Evolutionary conservation across 2,329 filamentous ascomycete species (phyloP).

Genomic region (Onygena corvina): DNA sequence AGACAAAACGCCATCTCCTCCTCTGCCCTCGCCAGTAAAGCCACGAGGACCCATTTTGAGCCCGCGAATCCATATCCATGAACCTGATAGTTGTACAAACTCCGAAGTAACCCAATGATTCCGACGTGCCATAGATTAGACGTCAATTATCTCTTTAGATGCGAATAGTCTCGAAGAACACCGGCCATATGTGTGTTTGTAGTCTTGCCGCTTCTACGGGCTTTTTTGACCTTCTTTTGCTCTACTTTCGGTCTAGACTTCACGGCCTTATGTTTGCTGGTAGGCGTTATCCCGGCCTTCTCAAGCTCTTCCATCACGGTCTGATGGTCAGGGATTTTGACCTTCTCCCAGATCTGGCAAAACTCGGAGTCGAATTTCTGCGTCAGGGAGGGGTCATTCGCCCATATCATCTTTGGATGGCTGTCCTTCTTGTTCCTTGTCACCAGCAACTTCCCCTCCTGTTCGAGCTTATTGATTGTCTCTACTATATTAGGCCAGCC

Average conservation of each 20-base stretch:
- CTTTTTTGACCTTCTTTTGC: constrained; percentile 64
- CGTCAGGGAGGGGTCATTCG: constrained; percentile 67
- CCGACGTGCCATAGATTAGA: background rate
- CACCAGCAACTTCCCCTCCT: constrained; percentile 67
- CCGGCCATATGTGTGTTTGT: constrained; percentile 81
- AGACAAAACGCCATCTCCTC: too few species aligned
- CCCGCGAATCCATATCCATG: too few species aligned
- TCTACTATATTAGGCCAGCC: constrained; percentile 81
- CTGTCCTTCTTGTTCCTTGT: constrained; percentile 88
- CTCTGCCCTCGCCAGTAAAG: too few species aligned
- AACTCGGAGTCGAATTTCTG: constrained; percentile 73
- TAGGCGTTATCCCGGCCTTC: constrained; percentile 68
- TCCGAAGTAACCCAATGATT: background rate
- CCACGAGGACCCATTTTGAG: too few species aligned
- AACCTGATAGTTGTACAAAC: background rate
- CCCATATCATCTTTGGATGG: constrained; percentile 74
- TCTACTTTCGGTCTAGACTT: constrained; percentile 44
- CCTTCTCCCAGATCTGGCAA: constrained; percentile 67
- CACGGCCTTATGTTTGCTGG: constrained; percentile 62
- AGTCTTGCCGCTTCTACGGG: constrained; percentile 62
- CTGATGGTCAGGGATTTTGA: constrained; percentile 61
- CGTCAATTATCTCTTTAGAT: constrained; percentile 25
- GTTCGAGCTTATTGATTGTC: constrained; percentile 65
- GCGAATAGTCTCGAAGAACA: constrained; percentile 62
- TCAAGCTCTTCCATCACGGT: constrained; percentile 67